Percentiles rank a stretch among this genome's conserved stretches.
Conservation (phyloP, 441 rosid species). For the Brassica balearica region DNA sequence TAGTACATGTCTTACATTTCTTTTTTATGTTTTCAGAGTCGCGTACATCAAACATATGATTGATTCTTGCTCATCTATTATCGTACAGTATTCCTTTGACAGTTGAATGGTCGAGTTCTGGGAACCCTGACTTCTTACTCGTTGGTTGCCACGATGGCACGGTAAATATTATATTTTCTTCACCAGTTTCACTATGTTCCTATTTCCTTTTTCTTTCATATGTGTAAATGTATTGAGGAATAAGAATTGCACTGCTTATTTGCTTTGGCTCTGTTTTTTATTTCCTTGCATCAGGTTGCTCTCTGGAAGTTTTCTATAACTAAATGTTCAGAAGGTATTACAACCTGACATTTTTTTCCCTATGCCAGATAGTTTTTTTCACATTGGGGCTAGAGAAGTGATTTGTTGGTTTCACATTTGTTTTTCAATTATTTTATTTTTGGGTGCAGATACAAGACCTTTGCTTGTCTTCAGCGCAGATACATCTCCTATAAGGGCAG, state of each 20-base stretch:
- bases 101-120: conserved; percentile 84
- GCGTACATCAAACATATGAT: conserved; percentile 1
- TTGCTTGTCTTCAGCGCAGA: conserved; percentile 87
- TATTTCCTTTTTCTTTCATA: neutral
- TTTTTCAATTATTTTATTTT: conserved; percentile 5
- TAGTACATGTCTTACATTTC: conserved; percentile 30
- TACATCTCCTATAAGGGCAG: conserved; percentile 78
- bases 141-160: conserved; percentile 98
- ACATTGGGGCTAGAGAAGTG: conserved; percentile 19
- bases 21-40: neutral
- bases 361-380: conserved; percentile 22
- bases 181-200: no score
- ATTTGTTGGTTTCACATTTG: conserved; percentile 23
- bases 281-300: conserved; percentile 69
- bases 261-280: neutral
- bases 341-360: conserved; percentile 20
- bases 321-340: conserved; percentile 63
- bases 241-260: conserved; percentile 5
- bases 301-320: conserved; percentile 83
- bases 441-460: conserved; percentile 83
- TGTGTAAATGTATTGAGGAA: conserved; percentile 12
- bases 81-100: conserved; percentile 62
- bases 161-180: conserved; percentile 44
- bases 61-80: conserved; percentile 9
- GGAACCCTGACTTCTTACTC: conserved; percentile 74